Base-by-base conservation (phyloP, 2,329 filamentous ascomycete genomes). In the Alternaria arbusti region DNA sequence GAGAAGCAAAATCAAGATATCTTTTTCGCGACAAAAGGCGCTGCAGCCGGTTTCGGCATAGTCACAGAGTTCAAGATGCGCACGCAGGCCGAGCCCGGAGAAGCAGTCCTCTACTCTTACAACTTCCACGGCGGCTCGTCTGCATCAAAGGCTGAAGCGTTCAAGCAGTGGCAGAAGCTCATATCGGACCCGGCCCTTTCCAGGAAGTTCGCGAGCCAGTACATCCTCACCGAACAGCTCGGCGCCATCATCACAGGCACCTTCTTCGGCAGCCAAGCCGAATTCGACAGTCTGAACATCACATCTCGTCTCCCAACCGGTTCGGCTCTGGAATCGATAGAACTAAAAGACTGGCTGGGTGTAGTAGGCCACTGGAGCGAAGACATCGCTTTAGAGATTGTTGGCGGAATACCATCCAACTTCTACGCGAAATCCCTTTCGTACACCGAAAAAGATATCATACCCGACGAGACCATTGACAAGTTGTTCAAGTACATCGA, bases 1-100 rank as follows among this genome's bases (percentile, higher is more conserved):
- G 63, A 74, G 12, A 68, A 64, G 0, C 59, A 80, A 30, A 77
- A 84, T 56, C 10, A 74, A 0, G 81, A 83, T 44, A 71, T 84
- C 26, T 81, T 83, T 61, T 83, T 80, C 64, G 82, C 79, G 2
- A 63, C 83, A 5, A 78, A 77, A 15, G 82, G 82, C 4, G 82
- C 81, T 5, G 82, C 78, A 8, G 78, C 78, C 51, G 78, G 81
- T 20, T 83, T 82, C 57, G 82, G 81, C 17, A 78, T 83, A 61
- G 74, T 82, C 25, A 80, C 77, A 8, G 79, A 80, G 36, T 81
- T 80, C 72, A 75, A 77, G 51, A 72, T 81, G 20, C 74, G 78
- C 26, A 80, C 78, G 3, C 66, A 79, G 57, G 64, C 76, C 23
- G 76, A 77, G 61, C 78, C 78, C 2, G 63, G 65, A 9, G 66